phyloP scores from a whole-genome alignment of 2,329 filamentous ascomycete genomes.

The Cercospora berteroae region DNA sequence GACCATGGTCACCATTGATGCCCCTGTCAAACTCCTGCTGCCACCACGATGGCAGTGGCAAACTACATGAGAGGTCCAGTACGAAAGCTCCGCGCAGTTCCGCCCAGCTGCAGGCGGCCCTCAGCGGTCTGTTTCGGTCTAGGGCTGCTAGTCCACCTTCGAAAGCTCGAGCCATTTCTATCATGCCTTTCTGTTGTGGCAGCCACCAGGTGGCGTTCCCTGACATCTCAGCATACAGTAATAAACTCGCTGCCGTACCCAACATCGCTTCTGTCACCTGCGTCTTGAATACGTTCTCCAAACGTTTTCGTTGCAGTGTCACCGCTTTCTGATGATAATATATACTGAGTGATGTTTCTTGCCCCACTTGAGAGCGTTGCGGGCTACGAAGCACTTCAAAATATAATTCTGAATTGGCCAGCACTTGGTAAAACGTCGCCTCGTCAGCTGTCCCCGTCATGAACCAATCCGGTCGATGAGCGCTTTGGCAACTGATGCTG shows the following conservation, averaged over 20 bases:
- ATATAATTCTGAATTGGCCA: conserved; percentile 16
- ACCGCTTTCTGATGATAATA: conserved; percentile 13
- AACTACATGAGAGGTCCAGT: not conserved
- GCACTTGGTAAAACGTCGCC: conserved; percentile 14
- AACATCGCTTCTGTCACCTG: conserved; percentile 1
- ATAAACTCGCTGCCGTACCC: conserved; percentile 5
- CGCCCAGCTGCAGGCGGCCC: not conserved
- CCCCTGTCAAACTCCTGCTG: not conserved
- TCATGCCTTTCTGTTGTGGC: conserved; percentile 10
- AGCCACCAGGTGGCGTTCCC: conserved; percentile 8
- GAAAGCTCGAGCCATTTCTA: conserved; percentile 1
- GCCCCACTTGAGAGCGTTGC: not conserved
- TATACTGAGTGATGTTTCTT: conserved; percentile 2
- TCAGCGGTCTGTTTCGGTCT: not conserved
- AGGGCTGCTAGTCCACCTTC: not conserved
- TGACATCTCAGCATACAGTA: conserved; percentile 7
- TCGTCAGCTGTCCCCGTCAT: conserved; percentile 3
- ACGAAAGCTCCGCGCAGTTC: not conserved
- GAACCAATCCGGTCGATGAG: not conserved
- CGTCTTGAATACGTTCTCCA: not conserved
- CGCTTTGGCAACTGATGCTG: conserved; percentile 2
- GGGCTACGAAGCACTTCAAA: conserved; percentile 5
- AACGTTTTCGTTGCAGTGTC: not conserved
- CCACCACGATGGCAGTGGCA: not conserved
- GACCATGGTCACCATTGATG: not conserved